phyloP scores from a whole-genome alignment of 192 early-diverging fungal genomes.

The Spinellus fusiger region DNA sequence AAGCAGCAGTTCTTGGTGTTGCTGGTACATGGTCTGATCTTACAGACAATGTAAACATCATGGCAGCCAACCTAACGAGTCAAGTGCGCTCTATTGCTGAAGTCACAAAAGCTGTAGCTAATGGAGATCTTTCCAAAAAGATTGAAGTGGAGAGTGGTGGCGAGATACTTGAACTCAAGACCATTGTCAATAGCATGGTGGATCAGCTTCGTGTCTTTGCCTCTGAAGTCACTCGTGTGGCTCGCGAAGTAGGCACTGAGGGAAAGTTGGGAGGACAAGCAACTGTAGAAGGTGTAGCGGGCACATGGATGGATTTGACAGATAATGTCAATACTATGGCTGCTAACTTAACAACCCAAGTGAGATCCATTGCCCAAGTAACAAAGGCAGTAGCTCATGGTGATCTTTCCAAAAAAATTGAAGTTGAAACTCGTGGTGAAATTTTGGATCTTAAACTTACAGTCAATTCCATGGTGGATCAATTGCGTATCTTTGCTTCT shows the following conservation, averaged over 20 bases:
- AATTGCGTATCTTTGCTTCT: slow-evolving; percentile 38
- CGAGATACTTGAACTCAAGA: slow-evolving; percentile 56
- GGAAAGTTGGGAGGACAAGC: slow-evolving; percentile 64
- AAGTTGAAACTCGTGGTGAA: slow-evolving; percentile 45
- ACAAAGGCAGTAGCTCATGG: slow-evolving; percentile 56
- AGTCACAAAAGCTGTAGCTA: slow-evolving; percentile 49
- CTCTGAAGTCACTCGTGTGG: slow-evolving; percentile 67
- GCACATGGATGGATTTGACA: slow-evolving; percentile 45
- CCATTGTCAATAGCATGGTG: slow-evolving; percentile 62
- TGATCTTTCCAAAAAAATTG: slow-evolving; percentile 54
- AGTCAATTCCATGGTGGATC: slow-evolving; percentile 61
- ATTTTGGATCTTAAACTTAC: slow-evolving; percentile 52
- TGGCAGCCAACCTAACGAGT: slow-evolving; percentile 56
- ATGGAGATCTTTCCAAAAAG: slow-evolving; percentile 46
- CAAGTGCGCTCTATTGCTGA: slow-evolving; percentile 55
- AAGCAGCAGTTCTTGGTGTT: slow-evolving; percentile 43
- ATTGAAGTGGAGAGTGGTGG: slow-evolving; percentile 48
- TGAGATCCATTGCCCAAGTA: slow-evolving; percentile 60
- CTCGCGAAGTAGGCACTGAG: slow-evolving; percentile 68
- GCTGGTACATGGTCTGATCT: slow-evolving; percentile 56
- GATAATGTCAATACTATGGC: slow-evolving; percentile 53
- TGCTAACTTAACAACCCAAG: slow-evolving; percentile 50
- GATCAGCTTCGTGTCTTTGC: slow-evolving; percentile 43
- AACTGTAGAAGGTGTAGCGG: slow-evolving; percentile 33
- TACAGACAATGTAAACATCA: slow-evolving; percentile 57